Evolutionary conservation across 441 rosid species (phyloP).

Genomic region (Aleurites moluccanus): DNA sequence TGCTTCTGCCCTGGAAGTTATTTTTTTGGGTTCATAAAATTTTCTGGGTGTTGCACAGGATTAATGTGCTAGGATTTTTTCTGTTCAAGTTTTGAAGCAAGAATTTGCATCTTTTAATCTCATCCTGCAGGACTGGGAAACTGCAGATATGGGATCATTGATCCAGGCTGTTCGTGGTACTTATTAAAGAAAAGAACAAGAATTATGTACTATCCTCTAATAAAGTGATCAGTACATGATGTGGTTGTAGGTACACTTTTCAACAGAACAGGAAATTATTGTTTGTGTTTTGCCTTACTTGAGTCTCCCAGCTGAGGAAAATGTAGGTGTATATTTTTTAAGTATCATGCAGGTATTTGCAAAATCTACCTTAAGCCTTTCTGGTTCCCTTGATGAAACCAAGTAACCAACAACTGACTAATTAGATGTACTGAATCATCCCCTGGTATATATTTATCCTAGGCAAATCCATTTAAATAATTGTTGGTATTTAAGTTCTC

Average conservation of each 20-base stretch:
- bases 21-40: background rate
- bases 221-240: background rate
- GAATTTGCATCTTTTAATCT: background rate
- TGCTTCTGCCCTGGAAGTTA: background rate
- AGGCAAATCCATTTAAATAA: background rate
- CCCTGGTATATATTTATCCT: background rate
- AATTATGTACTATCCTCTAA: background rate
- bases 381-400: background rate
- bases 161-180: background rate
- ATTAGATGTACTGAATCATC: background rate
- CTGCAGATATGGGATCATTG: background rate
- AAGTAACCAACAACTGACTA: background rate
- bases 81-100: constrained; percentile 7
- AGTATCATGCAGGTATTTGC: too few species aligned
- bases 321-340: background rate
- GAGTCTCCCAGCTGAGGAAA: background rate
- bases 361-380: background rate
- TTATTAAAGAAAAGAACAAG: background rate
- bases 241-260: background rate
- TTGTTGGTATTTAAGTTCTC: background rate
- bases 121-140: background rate
- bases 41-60: background rate
- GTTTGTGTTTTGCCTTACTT: background rate
- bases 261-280: background rate
- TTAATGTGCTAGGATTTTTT: background rate